Evolutionary conservation across 2,329 filamentous ascomycete genomes (phyloP), one percentile per base, ranked within the genome.

Genomic region (Cytospora chrysosperma): DNA sequence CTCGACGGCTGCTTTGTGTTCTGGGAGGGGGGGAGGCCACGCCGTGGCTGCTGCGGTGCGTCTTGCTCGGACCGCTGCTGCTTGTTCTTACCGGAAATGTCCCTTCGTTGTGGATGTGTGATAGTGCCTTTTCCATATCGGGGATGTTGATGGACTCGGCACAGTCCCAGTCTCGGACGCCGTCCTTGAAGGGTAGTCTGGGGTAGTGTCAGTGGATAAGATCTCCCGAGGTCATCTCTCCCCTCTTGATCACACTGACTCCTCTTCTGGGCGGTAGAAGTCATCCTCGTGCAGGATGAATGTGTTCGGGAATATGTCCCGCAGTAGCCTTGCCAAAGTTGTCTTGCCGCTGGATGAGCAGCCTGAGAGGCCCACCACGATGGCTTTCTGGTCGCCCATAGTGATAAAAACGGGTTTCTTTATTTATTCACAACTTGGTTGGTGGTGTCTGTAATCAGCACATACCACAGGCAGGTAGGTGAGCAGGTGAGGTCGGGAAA

Each of bases 281-380:
- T 99, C 95, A 78, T 99, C 95, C 74, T 97, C 88, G 75, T 99
- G 95, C 26, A 99, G 83, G 71, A 98, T 91, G 72, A 93, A 94
- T 19, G 87, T 83, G 68, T 83, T 81, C 10, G 88, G 88, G 71
- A 97, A 93, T 68, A 96, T 88, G 72, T 91, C 87, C 64, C 92
- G 88, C 21, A 99, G 82, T 15, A 97, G 82, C 2, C 94, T 86
- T 24, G 93, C 91, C 17, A 99, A 85, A 2, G 95, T 98, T 2
- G 95, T 98, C 80, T 99, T 99, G 65, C 95, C 95, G 70, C 91
- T 94, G 4, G 91, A 96, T 1, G 94, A 97, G 68, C 91, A 92
- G 62, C 95, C 95, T 47, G 92, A 96, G 64, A 98, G 87, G 65
- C 88, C 92, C 61, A 98, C 80, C 51, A 97, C 79, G 65, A 94